phyloP scores from a whole-genome alignment of 2,329 filamentous ascomycete genomes.

The Rhexocercosporidium sp. region DNA sequence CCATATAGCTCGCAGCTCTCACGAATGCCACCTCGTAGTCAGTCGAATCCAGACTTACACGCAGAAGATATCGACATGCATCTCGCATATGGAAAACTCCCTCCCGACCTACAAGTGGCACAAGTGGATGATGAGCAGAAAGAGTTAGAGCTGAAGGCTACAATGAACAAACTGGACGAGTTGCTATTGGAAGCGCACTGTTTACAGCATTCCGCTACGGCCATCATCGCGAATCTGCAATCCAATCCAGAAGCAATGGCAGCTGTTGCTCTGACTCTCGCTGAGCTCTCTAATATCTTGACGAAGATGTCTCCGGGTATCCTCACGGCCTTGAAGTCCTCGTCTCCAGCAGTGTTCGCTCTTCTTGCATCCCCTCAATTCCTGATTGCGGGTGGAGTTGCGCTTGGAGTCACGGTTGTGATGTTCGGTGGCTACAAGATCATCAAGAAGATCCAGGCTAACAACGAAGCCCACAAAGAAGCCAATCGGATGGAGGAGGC shows the following conservation, averaged over 20 bases:
- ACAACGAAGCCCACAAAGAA: conserved; percentile 37
- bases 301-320: conserved; percentile 85
- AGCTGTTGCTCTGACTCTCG: conserved; percentile 89
- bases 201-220: conserved; percentile 79
- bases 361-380: conserved; percentile 92
- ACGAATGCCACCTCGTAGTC: conserved; percentile 22
- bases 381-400: conserved; percentile 87
- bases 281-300: conserved; percentile 84
- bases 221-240: conserved; percentile 81
- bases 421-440: conserved; percentile 98
- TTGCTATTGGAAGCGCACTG: conserved; percentile 89
- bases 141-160: conserved; percentile 64
- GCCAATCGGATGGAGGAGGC: conserved; percentile 38
- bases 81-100: conserved; percentile 85
- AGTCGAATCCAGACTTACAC: conserved; percentile 38
- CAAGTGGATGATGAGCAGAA: conserved; percentile 38
- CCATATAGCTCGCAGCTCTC: conserved; percentile 29
- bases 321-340: conserved; percentile 75
- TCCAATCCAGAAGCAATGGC: conserved; percentile 90
- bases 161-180: conserved; percentile 76
- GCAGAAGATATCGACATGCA: conserved; percentile 78
- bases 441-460: conserved; percentile 77
- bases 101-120: conserved; percentile 61
- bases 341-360: conserved; percentile 84
- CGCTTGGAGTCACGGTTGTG: conserved; percentile 91